phyloP scores from a whole-genome alignment of 2,329 filamentous ascomycete species.

The Botrytis porri region DNA sequence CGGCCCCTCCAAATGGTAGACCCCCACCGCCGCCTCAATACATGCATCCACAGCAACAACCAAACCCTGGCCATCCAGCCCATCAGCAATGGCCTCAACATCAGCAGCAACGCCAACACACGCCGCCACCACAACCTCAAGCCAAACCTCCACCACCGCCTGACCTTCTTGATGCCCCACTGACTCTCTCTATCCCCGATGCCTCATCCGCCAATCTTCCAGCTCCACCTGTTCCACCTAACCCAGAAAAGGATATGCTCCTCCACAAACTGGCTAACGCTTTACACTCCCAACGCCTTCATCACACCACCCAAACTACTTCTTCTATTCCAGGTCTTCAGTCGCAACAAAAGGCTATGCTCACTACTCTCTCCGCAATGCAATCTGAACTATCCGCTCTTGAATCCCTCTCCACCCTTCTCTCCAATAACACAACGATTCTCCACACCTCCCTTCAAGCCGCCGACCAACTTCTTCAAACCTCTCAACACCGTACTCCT shows the following conservation, averaged over 20 bases:
- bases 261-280: conserved; percentile 71
- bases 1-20: conserved; percentile 24
- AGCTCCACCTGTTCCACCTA: conserved; percentile 86
- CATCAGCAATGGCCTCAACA: conserved; percentile 33
- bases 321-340: conserved; percentile 71
- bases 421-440: conserved; percentile 75
- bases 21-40: conserved; percentile 27
- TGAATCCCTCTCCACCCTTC: conserved; percentile 64
- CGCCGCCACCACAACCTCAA: conserved; percentile 36
- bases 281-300: conserved; percentile 65
- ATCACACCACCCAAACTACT: conserved; percentile 67
- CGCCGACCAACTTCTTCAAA: conserved; percentile 74
- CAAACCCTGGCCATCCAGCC: conserved; percentile 25
- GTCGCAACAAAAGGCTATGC: conserved; percentile 76
- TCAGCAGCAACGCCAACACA: conserved; percentile 32
- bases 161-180: conserved; percentile 54
- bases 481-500: conserved; percentile 64
- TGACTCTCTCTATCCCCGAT: conserved; percentile 50
- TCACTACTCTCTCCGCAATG: conserved; percentile 64
- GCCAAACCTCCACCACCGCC: conserved; percentile 40
- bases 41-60: conserved; percentile 28
- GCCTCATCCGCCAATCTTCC: conserved; percentile 48
- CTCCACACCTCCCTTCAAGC: conserved; percentile 73
- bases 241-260: conserved; percentile 90
- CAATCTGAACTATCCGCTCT: conserved; percentile 72